Base-by-base conservation (phyloP, 768 basidiomycete species). In the Pilatotrama ljubarskyi region DNA sequence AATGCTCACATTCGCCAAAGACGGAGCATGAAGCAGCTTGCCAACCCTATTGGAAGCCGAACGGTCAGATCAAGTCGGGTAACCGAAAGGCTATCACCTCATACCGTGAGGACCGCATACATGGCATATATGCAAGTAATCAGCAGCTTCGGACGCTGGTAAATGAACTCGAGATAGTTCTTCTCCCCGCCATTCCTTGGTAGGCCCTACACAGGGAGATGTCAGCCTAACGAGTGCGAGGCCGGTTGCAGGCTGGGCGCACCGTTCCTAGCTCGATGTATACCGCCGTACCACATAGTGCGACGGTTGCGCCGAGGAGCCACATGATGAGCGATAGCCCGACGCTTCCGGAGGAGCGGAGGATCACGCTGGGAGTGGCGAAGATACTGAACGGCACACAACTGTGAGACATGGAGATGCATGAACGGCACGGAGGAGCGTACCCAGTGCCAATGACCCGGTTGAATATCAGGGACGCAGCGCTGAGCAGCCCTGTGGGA, bases 241-340 rank as follows among this genome's bases (percentile, higher is more conserved):
- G n/a, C n/a, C n/a, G n/a, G 8, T 5, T 42, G 13, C 22, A 48
- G 29, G 51, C 49, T 18, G 44, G 15, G 62, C 78, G 62, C 58
- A 88, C 88, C 24, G 88, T 89, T 22, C 89, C 88, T 18, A 88
- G 78, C 68, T 90, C 89, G n/a, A 90, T 77, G 63, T 85, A 91
- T 3, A 90, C 88, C 0, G 82, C 79, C 2, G 87, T 87, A 4
- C 89, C 89, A 36, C 82, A 80, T 0, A 82, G 78, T 1, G 89
- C 86, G 38, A 90, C 80, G 26, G 79, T 66, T 4, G 88, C 82
- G 0, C 88, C 89, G 6, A 88, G 66, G 17, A 89, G 72, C 89
- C 89, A 91, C 83, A 89, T 84, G 9, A 84, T 51, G 22, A 91
- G 76, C 0, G 85, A 78, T 43, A 88, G 80, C 1, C 87, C 88